Evolutionary conservation across 1,139 yeast species (phyloP), one percentile per base, ranked within the genome.

Genomic region (Sugiyamaella japonica): DNA sequence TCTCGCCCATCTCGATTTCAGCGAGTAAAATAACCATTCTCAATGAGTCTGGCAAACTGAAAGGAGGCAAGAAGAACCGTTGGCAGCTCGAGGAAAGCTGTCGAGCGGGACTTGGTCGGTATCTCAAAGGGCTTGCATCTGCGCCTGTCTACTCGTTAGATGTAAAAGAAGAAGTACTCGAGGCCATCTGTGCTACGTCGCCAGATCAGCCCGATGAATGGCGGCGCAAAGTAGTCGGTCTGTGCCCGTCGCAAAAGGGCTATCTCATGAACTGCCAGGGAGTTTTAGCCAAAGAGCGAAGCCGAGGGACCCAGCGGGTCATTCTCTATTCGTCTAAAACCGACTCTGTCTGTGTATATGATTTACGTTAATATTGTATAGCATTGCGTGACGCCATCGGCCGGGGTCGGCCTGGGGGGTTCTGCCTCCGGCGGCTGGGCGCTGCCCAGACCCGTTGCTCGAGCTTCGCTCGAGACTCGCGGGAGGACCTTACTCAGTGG

Each of bases 171-270:
- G 97, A 89, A 60, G 87, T 88, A 1, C 67, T 91, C 56, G 95
- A 89, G 46, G 88, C 89, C 78, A 88, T 91, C 44, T 76, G 85
- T 32, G 79, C 85, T 1, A 85, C 95, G 0, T 85, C 96, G 0
- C 77, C 91, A 17, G 78, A 78, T 41, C 89, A 84, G 59, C 85
- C 83, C 40, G 97, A 91, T 58, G 96, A 90, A 76, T 91, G 97
- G 97, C 74, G 66, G 31, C 68, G 95, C 62, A 86, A 88, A 62
- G 90, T 90, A 1, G 87, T 90, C 9, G 89, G 90, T 40, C 79
- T 85, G 1, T 79, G 87, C 1, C 77, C 86, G 3, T 76, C 82
- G 1, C 95, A 96, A 16, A 79, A 89, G 67, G 87, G 90, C 56
- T 90, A 86, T 72, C 85, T 91, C 1, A 72, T 80, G 32, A 85